Conservation (phyloP, 345 rosid genomes). For the Cardamine occulta region DNA sequence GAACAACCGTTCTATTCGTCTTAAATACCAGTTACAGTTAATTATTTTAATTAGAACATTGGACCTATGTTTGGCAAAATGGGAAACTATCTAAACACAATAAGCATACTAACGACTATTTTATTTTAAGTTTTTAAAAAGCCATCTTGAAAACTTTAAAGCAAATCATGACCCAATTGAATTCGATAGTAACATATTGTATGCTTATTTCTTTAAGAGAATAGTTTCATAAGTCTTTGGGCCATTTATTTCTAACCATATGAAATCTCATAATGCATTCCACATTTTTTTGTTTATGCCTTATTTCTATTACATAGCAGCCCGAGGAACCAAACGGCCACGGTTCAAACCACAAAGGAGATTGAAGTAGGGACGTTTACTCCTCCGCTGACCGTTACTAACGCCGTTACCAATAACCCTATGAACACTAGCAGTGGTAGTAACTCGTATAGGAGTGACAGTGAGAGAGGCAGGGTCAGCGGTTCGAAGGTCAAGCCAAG, state of each 20-base stretch:
- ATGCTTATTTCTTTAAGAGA: not conserved
- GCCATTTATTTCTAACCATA: not conserved
- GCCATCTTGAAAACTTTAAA: too few species aligned
- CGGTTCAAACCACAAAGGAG: conserved; percentile 74
- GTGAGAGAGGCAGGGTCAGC: conserved; percentile 36
- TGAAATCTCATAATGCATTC: not conserved
- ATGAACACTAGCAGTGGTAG: conserved; percentile 21
- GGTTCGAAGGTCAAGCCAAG: conserved; percentile 75
- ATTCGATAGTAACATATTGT: not conserved
- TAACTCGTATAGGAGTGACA: conserved; percentile 47
- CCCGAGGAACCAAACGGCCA: conserved; percentile 55
- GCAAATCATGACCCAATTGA: not conserved
- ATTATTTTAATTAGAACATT: too few species aligned
- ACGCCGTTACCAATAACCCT: conserved; percentile 10
- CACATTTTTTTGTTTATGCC: not conserved
- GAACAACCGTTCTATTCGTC: too few species aligned
- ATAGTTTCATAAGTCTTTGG: not conserved
- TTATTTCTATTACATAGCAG: conserved; percentile 53
- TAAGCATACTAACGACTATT: too few species aligned
- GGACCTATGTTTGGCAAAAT: too few species aligned
- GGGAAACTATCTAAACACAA: too few species aligned
- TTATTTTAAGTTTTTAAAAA: too few species aligned
- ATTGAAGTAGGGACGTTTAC: conserved; percentile 31
- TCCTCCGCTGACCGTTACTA: conserved; percentile 18
- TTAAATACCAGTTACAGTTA: too few species aligned